These are phyloP conservation scores for Epichloe uncinata DNA, from an alignment of 2,329 filamentous ascomycete species.

Conservation along the genomic window DNA sequence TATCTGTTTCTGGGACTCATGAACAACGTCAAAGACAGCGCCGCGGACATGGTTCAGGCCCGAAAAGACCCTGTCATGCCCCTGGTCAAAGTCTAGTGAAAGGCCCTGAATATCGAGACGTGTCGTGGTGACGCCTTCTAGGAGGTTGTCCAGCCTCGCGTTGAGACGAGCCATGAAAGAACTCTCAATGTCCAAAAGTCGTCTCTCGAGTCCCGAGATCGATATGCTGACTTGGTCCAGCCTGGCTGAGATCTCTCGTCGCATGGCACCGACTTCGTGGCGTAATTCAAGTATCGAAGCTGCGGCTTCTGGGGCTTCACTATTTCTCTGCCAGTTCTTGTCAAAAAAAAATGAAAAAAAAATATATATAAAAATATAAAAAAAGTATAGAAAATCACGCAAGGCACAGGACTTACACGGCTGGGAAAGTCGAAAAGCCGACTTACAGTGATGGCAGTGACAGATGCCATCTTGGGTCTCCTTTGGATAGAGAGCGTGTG, in stretches of 20 bases:
- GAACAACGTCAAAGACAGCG: neutral
- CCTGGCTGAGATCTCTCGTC: neutral
- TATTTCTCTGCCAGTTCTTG: neutral
- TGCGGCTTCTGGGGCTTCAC: neutral
- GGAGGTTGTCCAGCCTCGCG: neutral
- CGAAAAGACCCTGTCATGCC: neutral
- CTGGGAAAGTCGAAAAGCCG: no score
- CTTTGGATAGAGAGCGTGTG: no score
- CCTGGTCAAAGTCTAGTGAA: neutral
- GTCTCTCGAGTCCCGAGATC: neutral
- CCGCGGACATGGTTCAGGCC: neutral
- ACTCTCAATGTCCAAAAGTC: neutral
- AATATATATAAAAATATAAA: no score
- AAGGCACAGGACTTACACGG: neutral
- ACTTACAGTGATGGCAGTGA: no score
- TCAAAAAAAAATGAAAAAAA: neutral
- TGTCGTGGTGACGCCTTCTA: neutral
- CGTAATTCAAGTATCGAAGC: neutral
- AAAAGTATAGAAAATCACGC: neutral
- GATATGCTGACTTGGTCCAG: neutral
- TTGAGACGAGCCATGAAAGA: neutral
- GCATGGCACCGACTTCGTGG: neutral
- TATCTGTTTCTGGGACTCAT: neutral
- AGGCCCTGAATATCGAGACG: conserved; percentile 1
- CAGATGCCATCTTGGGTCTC: no score